These are phyloP conservation scores for Fusarium brachygibbosum DNA, from an alignment of 2,329 filamentous ascomycete genomes.

Conservation along the genomic window DNA sequence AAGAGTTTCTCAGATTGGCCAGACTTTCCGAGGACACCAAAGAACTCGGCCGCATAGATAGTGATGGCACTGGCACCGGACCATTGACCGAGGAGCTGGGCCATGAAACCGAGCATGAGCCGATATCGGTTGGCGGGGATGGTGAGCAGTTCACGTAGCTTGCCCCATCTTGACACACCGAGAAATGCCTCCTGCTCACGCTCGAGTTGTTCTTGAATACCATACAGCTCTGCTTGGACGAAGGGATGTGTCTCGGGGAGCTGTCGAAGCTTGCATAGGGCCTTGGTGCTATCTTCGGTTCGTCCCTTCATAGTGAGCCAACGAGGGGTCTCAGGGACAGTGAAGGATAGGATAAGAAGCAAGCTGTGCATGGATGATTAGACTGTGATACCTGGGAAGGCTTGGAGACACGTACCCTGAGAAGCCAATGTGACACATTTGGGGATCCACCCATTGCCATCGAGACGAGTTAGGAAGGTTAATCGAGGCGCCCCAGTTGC, in stretches of 20 bases:
- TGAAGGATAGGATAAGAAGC: conserved; percentile 15
- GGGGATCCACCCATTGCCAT: conserved; percentile 23
- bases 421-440: conserved; percentile 28
- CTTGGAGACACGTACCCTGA: not conserved
- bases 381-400: fast-evolving
- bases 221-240: conserved; percentile 16
- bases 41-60: conserved; percentile 25
- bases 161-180: conserved; percentile 26
- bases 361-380: not conserved
- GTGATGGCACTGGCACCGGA: conserved; percentile 25
- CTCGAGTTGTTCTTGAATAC: conserved; percentile 18
- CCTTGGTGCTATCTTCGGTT: conserved; percentile 12
- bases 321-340: conserved; percentile 26
- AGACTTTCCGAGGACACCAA: conserved; percentile 21
- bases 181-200: conserved; percentile 25
- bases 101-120: conserved; percentile 28
- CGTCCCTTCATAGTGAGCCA: conserved; percentile 31
- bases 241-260: conserved; percentile 23
- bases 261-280: conserved; percentile 19
- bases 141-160: conserved; percentile 20
- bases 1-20: conserved; percentile 29
- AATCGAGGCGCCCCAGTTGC: conserved; percentile 67
- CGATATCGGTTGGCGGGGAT: conserved; percentile 28
- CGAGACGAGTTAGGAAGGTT: conserved; percentile 55
- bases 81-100: conserved; percentile 24